Base-by-base conservation (phyloP, 192 early-diverging fungal species). In the Coemansia sp. region DNA sequence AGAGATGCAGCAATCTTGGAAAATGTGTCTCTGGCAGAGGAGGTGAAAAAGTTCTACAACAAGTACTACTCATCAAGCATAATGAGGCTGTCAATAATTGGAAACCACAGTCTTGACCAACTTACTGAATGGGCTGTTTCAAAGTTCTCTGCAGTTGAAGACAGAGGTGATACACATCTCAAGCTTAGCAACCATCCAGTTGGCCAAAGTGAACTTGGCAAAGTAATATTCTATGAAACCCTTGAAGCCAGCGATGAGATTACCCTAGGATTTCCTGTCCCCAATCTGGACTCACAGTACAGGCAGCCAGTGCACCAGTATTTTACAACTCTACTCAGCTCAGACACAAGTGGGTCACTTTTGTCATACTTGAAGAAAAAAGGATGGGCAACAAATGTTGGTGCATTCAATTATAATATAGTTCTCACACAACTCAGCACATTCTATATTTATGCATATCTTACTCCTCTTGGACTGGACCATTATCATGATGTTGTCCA, bases 51-150 rank as follows among this genome's bases (percentile, higher is more conserved):
- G 49, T 94, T 96, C 56, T 89, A 94, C 70, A 70, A 86, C 3
- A 84, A 83, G 56, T 91, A 92, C 69, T 99, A 99, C 73, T 95
- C 92, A 17, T 87, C 93, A 13, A 95, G 96, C 53, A 67, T 95
- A 32, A 97, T 96, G 94, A 93, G 90, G 74, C 79, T 96, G 10
- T 87, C 89, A 19, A 81, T 99, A 23, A 65, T 94, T n/a, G 95
- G 93, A 46, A 85, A 87, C 72, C 92, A 97, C 73, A 78, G 91
- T 10, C 54, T 73, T 7, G 90, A 95, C 63, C 63, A 86, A 67
- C 83, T 96, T 52, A 74, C 84, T 9, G 75, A 88, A 42, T 91
- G 89, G 93, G 89, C 88, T 0, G 89, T 92, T 10, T 79, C 87
- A 20, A 91, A 87, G 66, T 93, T 97, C 62, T 89, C 90, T 0